These are phyloP conservation scores for Fraxinus ornus DNA, from an alignment of 305 asterid genomes.

Conservation along the genomic window DNA sequence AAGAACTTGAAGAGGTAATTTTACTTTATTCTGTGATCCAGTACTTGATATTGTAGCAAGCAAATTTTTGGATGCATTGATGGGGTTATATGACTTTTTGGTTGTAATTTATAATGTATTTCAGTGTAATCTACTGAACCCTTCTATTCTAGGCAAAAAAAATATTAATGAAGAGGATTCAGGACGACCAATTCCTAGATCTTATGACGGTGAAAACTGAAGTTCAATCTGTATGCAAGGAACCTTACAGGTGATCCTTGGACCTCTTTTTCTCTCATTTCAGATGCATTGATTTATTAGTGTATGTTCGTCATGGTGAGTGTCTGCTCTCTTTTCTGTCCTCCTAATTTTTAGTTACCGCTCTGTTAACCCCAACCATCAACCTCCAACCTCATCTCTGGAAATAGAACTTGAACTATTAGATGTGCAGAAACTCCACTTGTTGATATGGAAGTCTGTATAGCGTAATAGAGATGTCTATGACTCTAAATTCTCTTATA, in stretches of 20 bases:
- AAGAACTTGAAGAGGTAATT: conserved; percentile 75
- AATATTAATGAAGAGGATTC: conserved; percentile 71
- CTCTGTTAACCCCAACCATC: background rate
- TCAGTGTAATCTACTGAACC: conserved; percentile 11
- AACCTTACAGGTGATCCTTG: conserved; percentile 73
- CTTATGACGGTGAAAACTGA: conserved; percentile 76
- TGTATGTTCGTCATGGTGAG: background rate
- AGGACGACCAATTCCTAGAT: conserved; percentile 81
- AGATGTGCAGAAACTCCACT: background rate
- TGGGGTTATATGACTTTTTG: background rate
- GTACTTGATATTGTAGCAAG: background rate
- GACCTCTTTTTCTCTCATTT: conserved; percentile 1
- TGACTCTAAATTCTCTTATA: conserved; percentile 12
- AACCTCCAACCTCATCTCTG: background rate
- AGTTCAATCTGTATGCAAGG: conserved; percentile 80
- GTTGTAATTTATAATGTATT: background rate
- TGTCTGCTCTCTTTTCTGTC: background rate
- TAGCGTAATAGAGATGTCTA: conserved; percentile 11
- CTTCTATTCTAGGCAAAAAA: conserved; percentile 62
- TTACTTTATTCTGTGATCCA: background rate
- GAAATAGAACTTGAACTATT: background rate
- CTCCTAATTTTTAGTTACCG: background rate
- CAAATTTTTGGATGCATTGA: background rate
- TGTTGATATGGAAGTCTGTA: background rate
- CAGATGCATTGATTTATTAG: background rate